phyloP scores from a whole-genome alignment of 2,329 filamentous ascomycete genomes.

The Didymella keratinophila region DNA sequence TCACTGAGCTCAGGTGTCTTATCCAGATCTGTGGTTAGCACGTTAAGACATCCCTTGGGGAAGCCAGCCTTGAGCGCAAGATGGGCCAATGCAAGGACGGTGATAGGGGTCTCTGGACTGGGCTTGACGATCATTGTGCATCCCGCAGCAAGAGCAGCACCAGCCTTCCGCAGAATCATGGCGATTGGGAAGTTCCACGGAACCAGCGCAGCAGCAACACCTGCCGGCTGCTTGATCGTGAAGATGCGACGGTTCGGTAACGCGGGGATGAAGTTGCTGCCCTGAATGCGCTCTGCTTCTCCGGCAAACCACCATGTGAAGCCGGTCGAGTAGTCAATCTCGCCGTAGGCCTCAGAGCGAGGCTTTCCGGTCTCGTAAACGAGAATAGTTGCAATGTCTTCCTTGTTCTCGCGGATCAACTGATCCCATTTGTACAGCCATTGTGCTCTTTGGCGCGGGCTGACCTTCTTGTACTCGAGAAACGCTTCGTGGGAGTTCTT shows the following conservation, averaged over 20 bases:
- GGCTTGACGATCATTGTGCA: constrained; percentile 72
- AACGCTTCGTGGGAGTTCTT: constrained; percentile 68
- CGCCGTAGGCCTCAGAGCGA: constrained; percentile 59
- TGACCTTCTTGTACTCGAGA: constrained; percentile 65
- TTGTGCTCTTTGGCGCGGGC: constrained; percentile 67
- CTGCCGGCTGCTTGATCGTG: constrained; percentile 77
- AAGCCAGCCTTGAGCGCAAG: constrained; percentile 55
- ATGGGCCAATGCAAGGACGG: constrained; percentile 48
- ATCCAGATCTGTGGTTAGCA: constrained; percentile 66
- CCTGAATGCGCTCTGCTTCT: constrained; percentile 68
- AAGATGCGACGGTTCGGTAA: constrained; percentile 70
- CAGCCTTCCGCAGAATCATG: constrained; percentile 72
- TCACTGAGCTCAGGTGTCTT: constrained; percentile 64
- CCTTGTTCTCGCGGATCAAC: constrained; percentile 67
- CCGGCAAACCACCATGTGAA: constrained; percentile 63
- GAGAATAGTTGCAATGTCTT: constrained; percentile 69
- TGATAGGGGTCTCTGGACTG: constrained; percentile 53
- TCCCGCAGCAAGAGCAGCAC: constrained; percentile 73
- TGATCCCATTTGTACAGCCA: constrained; percentile 71
- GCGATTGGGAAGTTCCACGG: constrained; percentile 78
- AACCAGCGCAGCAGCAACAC: constrained; percentile 72
- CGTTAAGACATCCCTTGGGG: constrained; percentile 66
- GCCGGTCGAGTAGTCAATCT: constrained; percentile 62
- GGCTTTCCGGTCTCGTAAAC: constrained; percentile 67
- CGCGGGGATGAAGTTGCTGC: constrained; percentile 66